Evolutionary conservation across 1,284 basidiomycete genomes (phyloP), one percentile per base, ranked within the genome.

Genomic region (Tilletiaria anomala): DNA sequence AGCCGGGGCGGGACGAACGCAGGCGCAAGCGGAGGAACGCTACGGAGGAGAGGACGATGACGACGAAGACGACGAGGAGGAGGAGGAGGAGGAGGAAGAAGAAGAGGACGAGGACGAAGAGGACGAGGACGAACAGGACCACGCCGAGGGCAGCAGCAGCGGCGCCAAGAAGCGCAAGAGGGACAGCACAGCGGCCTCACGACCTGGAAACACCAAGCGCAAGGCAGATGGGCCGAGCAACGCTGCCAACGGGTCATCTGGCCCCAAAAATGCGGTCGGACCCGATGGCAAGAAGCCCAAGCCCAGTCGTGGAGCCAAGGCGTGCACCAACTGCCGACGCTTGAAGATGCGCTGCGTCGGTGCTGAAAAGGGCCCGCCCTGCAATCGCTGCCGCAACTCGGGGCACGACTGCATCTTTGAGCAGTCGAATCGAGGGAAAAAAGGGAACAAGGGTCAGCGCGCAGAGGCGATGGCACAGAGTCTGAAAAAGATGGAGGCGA

Each of bases 261-360:
- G 11, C 23, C 15, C 24, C 37, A 36, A 34, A 10, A 42, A n/a
- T 11, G 41, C 21, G 5, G 3, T 8, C 12, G 17, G 23, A 8
- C 5, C 5, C 23, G 32, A 42, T 14, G 39, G 35, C 18, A 56
- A 53, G 37, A 66, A 65, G 40, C 53, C 56, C 19, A 66, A 66
- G 37, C 55, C 62, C 0, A 65, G 61, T 12, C 56, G 64, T 11
- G 62, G 62, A 20, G 48, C 21, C 53, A 86, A 85, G 40, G 88
- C 88, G 0, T 93, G 88, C 55, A 87, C 83, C 0, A 85, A 89
- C 22, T 96, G 91, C 68, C 79, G 91, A 23, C 80, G 87, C 37
- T 78, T 96, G 50, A 97, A 97, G 73, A 97, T 97, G 91, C 84
- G 91, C 54, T 97, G 91, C 55, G 85, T 93, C 15, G 87, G 83